A percentile compares a stretch with the other conserved stretches of the same genome.
Conservation (phyloP, 805 yeast genomes). For the Cyberlindnera samutprakarnensis region DNA sequence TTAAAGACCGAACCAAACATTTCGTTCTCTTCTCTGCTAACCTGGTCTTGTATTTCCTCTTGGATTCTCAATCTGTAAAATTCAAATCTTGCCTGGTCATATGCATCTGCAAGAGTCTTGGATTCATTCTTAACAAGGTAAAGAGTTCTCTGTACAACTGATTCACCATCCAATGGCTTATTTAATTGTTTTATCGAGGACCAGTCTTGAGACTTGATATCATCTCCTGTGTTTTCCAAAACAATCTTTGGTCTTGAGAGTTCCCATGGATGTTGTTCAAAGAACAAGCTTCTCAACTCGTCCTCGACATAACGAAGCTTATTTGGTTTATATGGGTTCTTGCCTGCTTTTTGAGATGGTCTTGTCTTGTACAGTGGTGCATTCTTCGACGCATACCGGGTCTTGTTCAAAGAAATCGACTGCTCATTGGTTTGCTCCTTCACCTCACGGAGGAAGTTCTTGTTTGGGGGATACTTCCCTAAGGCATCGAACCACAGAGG, state of each 20-base stretch:
- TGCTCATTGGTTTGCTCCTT: constrained; percentile 6
- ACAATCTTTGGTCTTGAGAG: constrained; percentile 80
- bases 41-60: constrained; percentile 64
- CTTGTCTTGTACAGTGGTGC: constrained; percentile 28
- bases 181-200: constrained; percentile 60
- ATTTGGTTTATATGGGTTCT: constrained; percentile 12
- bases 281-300: constrained; percentile 72
- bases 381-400: constrained; percentile 12
- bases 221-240: constrained; percentile 67
- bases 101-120: constrained; percentile 47
- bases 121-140: constrained; percentile 37
- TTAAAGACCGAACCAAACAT: constrained; percentile 80
- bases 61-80: constrained; percentile 82
- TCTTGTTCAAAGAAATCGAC: constrained; percentile 4
- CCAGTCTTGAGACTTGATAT: constrained; percentile 60
- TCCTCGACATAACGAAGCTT: constrained; percentile 46
- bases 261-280: constrained; percentile 97
- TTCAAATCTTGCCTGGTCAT: constrained; percentile 81
- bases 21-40: constrained; percentile 73
- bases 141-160: constrained; percentile 69
- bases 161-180: constrained; percentile 83
- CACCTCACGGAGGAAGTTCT: constrained; percentile 35
- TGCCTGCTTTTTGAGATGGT: constrained; percentile 4
- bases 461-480: constrained; percentile 73
- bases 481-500: constrained; percentile 92